A percentile compares a stretch with the other conserved stretches of the same genome.
These are phyloP conservation scores for Sporothrix dimorphospora DNA, from an alignment of 2,329 filamentous ascomycete genomes.

Conservation along the genomic window DNA sequence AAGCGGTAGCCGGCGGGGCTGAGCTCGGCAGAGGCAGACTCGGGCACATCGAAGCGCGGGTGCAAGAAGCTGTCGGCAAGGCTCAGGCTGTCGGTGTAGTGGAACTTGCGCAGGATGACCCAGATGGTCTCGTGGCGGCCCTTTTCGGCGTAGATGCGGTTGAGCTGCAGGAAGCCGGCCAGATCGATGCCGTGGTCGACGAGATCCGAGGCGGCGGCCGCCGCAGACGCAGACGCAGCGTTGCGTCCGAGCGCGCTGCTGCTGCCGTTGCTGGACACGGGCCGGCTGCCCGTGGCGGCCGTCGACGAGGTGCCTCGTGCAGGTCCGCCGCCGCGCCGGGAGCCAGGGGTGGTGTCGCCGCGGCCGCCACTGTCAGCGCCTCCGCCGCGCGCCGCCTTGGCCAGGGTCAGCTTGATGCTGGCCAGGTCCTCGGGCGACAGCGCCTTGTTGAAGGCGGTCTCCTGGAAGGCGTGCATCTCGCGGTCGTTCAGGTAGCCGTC, in stretches of 20 bases:
- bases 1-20: conserved; percentile 92
- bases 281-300: conserved; percentile 19
- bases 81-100: conserved; percentile 94
- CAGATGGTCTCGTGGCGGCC: conserved; percentile 97
- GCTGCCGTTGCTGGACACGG: conserved; percentile 25
- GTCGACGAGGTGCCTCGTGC: conserved; percentile 22
- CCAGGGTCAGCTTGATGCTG: conserved; percentile 88
- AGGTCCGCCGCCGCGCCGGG: neutral
- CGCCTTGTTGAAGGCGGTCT: conserved; percentile 88
- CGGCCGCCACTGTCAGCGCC: conserved; percentile 71
- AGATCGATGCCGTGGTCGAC: conserved; percentile 73
- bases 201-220: conserved; percentile 7
- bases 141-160: conserved; percentile 96
- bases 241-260: neutral
- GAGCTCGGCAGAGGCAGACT: conserved; percentile 88
- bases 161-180: conserved; percentile 82
- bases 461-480: conserved; percentile 90
- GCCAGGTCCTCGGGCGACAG: conserved; percentile 78
- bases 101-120: conserved; percentile 93
- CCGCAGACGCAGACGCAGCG: neutral
- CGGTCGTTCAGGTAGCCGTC: conserved; percentile 87
- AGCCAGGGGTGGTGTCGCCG: conserved; percentile 46
- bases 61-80: conserved; percentile 89
- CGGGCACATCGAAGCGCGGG: conserved; percentile 91
- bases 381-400: conserved; percentile 63